phyloP scores from a whole-genome alignment of 176 grass and related monocot species.

The Oryza punctata region DNA sequence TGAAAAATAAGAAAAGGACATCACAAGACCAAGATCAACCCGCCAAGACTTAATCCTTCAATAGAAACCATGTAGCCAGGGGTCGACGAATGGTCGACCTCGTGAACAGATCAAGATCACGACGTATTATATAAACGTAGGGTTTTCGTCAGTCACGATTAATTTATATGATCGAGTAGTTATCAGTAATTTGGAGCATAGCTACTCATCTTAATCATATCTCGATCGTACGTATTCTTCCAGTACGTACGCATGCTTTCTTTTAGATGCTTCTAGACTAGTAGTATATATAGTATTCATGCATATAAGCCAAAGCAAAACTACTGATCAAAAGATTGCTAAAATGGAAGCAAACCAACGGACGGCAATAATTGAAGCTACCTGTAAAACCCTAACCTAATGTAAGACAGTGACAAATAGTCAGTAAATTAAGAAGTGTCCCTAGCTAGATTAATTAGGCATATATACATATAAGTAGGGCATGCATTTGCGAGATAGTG shows the following conservation, averaged over 20 bases:
- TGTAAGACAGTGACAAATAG: constrained; percentile 21
- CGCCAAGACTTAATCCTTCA: too few relatives aligned
- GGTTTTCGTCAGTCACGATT: not conserved
- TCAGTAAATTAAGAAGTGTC: not conserved
- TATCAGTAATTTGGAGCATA: not conserved
- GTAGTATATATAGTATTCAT: not conserved
- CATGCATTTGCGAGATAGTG: constrained; percentile 28
- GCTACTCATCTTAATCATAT: not conserved
- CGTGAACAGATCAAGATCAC: not conserved
- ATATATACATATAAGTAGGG: not conserved
- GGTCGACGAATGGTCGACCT: not conserved
- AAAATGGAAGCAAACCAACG: not conserved
- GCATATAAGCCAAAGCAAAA: not conserved
- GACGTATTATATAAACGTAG: not conserved
- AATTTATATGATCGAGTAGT: not conserved
- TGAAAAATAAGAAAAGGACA: too few relatives aligned
- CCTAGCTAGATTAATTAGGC: not conserved
- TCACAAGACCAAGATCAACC: too few relatives aligned
- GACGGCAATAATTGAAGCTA: constrained; percentile 3
- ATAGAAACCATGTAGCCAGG: not conserved
- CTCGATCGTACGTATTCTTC: not conserved
- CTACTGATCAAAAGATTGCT: not conserved
- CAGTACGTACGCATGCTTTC: not conserved
- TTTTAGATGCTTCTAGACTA: not conserved
- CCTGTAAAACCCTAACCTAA: not conserved